Evolutionary conservation across 2,329 filamentous ascomycete genomes (phyloP), one percentile per base, ranked within the genome.

Genomic region (Gnomoniopsis smithogilvyi): DNA sequence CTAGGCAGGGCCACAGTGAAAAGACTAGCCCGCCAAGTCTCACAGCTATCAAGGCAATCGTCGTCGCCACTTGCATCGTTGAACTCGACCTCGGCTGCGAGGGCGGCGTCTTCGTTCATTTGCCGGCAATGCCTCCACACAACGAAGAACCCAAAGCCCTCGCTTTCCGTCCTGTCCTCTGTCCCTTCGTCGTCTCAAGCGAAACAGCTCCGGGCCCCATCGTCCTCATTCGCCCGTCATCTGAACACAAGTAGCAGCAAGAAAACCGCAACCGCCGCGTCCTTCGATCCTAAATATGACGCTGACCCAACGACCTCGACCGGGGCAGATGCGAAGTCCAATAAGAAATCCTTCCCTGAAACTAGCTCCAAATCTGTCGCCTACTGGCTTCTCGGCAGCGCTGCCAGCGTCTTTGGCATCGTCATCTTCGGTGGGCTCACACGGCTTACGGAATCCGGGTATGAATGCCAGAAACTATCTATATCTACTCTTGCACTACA

Each of bases 371-470:
- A 90, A 74, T 77, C 79, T 11, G 93, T 96, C 48, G 95, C 88
- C 61, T 94, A 94, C 78, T 99, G 93, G 93, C 83, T 99, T 49
- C 78, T 99, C 58, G 94, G 87, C 50, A 97, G 93, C 67, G 93
- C 95, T 1, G 90, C 85, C 47, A 96, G 92, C 72, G 95, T 98
- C 54, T 99, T 98, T 75, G 95, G 95, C 61, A 96, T 99, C 68
- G 93, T 99, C 54, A 85, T 99, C 48, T 96, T 96, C 73, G 95
- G 95, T 59, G 95, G 95, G 6, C 80, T 99, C 66, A 99, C 95
- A 33, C 83, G 95, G 60, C 80, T 99, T 66, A 99, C 95, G 3
- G 95, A 99, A 76, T 99, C 95, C 65, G 95, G 92, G 92, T 96
- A 83, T 65, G 79, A 63, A 46, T 24, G 36, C 8, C 36, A 8